phyloP scores from a whole-genome alignment of 768 basidiomycete species.

The Boletus speciosus region DNA sequence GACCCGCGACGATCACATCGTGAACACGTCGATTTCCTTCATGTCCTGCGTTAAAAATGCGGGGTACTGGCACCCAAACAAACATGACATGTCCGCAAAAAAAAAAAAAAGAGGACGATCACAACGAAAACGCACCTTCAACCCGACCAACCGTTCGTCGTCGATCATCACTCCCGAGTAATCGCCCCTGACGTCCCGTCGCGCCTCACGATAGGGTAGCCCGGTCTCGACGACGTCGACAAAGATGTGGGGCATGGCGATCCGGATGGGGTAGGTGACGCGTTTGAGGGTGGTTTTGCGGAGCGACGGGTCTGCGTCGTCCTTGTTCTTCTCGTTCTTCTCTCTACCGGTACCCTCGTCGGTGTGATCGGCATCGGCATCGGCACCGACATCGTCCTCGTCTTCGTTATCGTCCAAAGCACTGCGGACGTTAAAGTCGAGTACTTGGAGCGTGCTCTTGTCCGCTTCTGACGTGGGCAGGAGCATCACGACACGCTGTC shows the following conservation, averaged over 20 bases:
- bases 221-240: slow-evolving; percentile 21
- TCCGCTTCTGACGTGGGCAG: slow-evolving; percentile 8
- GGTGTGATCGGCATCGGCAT: neutral
- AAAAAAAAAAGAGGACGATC: too few relatives aligned
- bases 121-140: slow-evolving; percentile 32
- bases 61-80: slow-evolving; percentile 11
- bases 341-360: neutral
- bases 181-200: slow-evolving; percentile 17
- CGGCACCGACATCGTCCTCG: too few relatives aligned
- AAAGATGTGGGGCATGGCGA: slow-evolving; percentile 23
- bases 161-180: slow-evolving; percentile 44
- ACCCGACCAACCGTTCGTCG: slow-evolving; percentile 38
- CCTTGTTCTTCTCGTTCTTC: neutral
- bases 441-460: slow-evolving; percentile 16
- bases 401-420: neutral
- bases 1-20: slow-evolving; percentile 17
- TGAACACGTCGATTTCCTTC: slow-evolving; percentile 34
- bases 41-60: slow-evolving; percentile 32
- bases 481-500: slow-evolving; percentile 34
- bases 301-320: neutral
- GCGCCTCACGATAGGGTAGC: slow-evolving; percentile 32
- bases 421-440: slow-evolving; percentile 32
- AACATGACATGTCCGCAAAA: neutral
- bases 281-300: neutral
- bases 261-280: slow-evolving; percentile 9